phyloP scores from a whole-genome alignment of 441 rosid genomes.

The Eugenia klotzschiana region DNA sequence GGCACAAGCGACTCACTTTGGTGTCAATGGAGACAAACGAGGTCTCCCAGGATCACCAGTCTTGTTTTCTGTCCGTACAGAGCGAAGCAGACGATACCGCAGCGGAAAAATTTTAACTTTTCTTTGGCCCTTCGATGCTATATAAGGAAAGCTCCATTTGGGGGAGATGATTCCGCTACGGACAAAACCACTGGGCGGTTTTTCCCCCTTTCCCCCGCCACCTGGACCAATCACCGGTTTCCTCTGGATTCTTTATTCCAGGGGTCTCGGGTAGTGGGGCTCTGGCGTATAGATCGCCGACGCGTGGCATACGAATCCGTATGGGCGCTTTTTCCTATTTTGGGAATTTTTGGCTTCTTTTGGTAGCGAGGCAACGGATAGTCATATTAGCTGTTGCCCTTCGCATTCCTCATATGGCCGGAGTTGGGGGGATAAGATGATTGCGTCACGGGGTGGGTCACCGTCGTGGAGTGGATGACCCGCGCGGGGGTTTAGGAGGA shows the following conservation, averaged over 20 bases:
- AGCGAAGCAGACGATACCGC: too few species aligned
- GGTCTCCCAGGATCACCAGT: not conserved
- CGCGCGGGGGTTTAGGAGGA: too few species aligned
- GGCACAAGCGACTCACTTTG: not conserved
- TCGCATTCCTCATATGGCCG: not conserved
- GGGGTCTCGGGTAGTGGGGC: constrained; percentile 1
- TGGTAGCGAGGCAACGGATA: too few species aligned
- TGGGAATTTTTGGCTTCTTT: not conserved
- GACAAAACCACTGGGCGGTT: constrained; percentile 9
- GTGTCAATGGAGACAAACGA: not conserved
- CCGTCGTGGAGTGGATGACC: not conserved
- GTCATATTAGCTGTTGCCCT: not conserved
- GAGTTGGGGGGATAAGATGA: not conserved
- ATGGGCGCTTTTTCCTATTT: constrained; percentile 8
- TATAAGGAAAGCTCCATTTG: constrained; percentile 1
- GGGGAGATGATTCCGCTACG: not conserved
- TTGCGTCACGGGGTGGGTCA: not conserved
- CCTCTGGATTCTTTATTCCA: not conserved
- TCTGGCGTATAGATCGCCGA: constrained; percentile 31
- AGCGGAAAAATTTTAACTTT: too few species aligned
- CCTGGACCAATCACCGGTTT: constrained; percentile 16
- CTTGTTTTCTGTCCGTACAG: not conserved
- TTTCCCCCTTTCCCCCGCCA: not conserved
- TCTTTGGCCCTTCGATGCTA: not conserved
- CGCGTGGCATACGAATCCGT: constrained; percentile 20